Evolutionary conservation across 2,329 filamentous ascomycete genomes (phyloP), one percentile per base, ranked within the genome.

Genomic region (Ascochyta koolunga): DNA sequence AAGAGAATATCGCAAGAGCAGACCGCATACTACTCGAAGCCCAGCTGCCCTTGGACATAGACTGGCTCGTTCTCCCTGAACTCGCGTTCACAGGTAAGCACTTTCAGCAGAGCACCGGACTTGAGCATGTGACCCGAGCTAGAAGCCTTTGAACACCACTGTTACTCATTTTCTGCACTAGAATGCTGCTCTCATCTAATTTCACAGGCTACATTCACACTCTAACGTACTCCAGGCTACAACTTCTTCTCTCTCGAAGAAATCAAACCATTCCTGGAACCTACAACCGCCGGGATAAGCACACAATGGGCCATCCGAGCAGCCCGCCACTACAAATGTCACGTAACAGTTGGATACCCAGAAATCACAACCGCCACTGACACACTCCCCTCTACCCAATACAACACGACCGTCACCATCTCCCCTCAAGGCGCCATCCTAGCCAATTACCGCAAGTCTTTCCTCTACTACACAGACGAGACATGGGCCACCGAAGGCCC

Each of bases 51-150:
- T 35, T 53, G 29, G 67, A 70, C 75, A 68, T 93, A 1, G 88
- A 91, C 67, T 79, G 93, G 25, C 78, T 95, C 0, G 84, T 93
- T 0, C 76, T 93, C 0, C 89, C 90, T 0, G 90, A 93, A 69
- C 77, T 93, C 71, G 88, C 90, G 1, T 91, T 93, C 67, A 82
- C 85, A 52, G 88, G 88, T 89, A 74, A 43, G 51, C 22, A 13
- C 4, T 15, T 11, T 24, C 22, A n/a, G 21, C n/a, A 19, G 22
- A 37, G 19, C 10, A 18, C 10, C 24, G 3, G 22, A 25, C 10
- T 9, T 16, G 16, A 29, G 41, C 51, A 54, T 37, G 45, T 54
- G 51, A 54, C 10, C 19, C 15, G 16, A 25, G 24, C 25, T 32
- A 15, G 2, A 19, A 16, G 15, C 13, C 27, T 16, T n/a, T 21